A percentile compares a stretch with the other conserved stretches of the same genome.
These are phyloP conservation scores for Prunus padus DNA, from an alignment of 306 rosid genomes.

Conservation along the genomic window DNA sequence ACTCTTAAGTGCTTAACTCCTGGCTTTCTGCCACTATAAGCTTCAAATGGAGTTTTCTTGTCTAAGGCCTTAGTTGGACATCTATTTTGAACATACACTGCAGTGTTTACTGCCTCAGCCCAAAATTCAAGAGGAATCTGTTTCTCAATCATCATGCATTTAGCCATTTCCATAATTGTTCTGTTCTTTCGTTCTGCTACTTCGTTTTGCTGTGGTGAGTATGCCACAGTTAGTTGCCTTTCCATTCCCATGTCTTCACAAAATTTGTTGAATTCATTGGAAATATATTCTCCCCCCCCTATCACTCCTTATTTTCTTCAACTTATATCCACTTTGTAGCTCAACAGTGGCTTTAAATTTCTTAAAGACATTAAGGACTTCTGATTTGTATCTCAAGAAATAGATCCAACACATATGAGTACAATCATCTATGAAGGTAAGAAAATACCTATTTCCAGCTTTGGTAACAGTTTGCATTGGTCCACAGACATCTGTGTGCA, in stretches of 20 bases:
- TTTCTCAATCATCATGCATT: neutral
- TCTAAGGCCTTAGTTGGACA: neutral
- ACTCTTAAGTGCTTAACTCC: neutral
- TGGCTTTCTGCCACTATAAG: neutral
- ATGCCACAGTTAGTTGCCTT: neutral
- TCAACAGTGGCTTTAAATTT: neutral
- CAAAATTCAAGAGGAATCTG: neutral
- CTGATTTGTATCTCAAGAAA: neutral
- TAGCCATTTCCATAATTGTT: neutral
- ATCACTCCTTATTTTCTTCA: neutral
- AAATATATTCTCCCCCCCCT: neutral
- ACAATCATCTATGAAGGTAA: neutral
- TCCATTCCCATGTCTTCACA: neutral
- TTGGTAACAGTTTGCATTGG: too few species aligned
- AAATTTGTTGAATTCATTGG: neutral
- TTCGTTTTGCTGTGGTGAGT: constrained; percentile 4
- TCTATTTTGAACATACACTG: neutral
- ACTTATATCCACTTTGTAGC: neutral
- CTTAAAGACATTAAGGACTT: neutral
- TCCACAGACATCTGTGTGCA: neutral
- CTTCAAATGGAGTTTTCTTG: neutral
- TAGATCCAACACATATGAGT: neutral
- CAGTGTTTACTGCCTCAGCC: neutral
- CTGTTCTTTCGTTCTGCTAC: neutral
- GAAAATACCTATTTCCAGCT: neutral